A percentile compares a stretch with the other conserved stretches of the same genome.
Conservation (phyloP, 108 stramenopile species). For the Fistulifera pelliculosa region DNA sequence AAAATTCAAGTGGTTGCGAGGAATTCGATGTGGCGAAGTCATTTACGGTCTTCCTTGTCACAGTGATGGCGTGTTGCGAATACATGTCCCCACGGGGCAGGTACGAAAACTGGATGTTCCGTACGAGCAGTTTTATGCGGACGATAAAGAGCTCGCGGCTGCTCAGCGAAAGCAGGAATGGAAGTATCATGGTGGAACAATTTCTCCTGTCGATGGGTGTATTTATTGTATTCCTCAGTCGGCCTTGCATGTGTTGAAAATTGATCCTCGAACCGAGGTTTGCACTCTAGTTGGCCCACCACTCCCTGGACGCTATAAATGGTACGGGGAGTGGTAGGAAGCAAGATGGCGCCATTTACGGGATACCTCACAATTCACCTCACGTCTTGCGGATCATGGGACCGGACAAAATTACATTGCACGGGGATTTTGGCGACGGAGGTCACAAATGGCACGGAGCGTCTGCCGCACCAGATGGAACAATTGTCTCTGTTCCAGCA, state of each 20-base stretch:
- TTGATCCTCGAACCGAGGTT: conserved; percentile 65
- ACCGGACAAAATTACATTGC: conserved; percentile 37
- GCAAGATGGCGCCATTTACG: conserved; percentile 74
- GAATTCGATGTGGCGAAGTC: conserved; percentile 48
- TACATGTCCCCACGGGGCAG: conserved; percentile 57
- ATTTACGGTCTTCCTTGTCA: conserved; percentile 87
- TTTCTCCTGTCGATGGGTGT: conserved; percentile 57
- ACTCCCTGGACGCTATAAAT: conserved; percentile 69
- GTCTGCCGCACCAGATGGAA: conserved; percentile 47
- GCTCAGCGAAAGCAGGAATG: conserved; percentile 42
- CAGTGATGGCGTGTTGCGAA: conserved; percentile 63
- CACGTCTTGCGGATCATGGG: conserved; percentile 34
- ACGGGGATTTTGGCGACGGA: conserved; percentile 56
- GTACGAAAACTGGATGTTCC: conserved; percentile 55
- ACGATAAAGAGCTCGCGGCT: conserved; percentile 19
- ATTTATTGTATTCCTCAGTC: conserved; percentile 84
- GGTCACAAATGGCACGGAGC: conserved; percentile 87
- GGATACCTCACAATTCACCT: conserved; percentile 69
- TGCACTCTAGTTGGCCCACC: conserved; percentile 44
- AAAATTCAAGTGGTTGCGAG: conserved; percentile 84
- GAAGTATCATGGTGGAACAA: conserved; percentile 85
- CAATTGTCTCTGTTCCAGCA: conserved; percentile 68
- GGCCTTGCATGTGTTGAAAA: conserved; percentile 54
- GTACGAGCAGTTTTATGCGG: conserved; percentile 42
- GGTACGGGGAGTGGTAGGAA: conserved; percentile 81